Evolutionary conservation across 768 basidiomycete genomes (phyloP).

Genomic region (Naganishia randhawae): DNA sequence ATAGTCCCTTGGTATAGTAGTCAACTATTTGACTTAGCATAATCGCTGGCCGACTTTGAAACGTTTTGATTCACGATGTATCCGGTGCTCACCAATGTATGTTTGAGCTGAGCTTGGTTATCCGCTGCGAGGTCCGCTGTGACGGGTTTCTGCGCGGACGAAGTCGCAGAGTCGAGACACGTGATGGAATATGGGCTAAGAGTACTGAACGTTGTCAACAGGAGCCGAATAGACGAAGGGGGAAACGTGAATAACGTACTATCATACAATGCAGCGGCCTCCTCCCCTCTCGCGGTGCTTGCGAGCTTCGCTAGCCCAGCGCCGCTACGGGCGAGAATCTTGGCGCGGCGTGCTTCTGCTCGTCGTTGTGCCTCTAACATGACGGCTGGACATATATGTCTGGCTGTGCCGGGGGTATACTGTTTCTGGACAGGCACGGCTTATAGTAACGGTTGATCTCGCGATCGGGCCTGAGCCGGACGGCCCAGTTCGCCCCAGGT

Average conservation of each 20-base stretch:
- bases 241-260: constrained; percentile 32
- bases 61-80: too few species aligned
- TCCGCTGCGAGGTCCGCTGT: constrained; percentile 2
- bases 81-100: too few species aligned
- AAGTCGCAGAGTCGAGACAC: not conserved
- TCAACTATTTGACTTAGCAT: too few species aligned
- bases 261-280: constrained; percentile 44
- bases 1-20: not conserved
- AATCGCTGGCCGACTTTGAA: too few species aligned
- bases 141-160: not conserved
- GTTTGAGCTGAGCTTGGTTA: constrained; percentile 28
- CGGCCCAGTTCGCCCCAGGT: too few species aligned
- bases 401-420: too few species aligned
- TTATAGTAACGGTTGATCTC: too few species aligned
- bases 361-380: constrained; percentile 41
- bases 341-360: constrained; percentile 47
- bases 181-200: not conserved
- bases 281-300: constrained; percentile 48
- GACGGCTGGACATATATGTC: too few species aligned
- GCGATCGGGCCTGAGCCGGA: too few species aligned
- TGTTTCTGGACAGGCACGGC: too few species aligned
- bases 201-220: too few species aligned
- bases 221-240: too few species aligned
- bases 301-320: constrained; percentile 45
- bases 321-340: constrained; percentile 47